These are phyloP conservation scores for Coemansia sp. DNA, from an alignment of 371 early-diverging fungal genomes.

Conservation along the genomic window DNA sequence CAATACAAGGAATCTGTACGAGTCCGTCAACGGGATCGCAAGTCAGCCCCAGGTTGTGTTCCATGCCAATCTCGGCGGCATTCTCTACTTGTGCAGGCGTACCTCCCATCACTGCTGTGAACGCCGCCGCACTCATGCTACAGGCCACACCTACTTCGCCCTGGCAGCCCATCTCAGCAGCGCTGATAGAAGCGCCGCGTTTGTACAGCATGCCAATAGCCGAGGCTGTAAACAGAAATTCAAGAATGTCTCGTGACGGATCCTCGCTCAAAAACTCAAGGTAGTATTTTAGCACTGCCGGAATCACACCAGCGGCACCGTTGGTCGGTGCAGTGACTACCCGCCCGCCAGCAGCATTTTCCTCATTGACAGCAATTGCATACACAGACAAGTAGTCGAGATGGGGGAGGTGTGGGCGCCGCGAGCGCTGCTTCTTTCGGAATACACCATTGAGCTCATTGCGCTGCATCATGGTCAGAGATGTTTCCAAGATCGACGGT, in stretches of 20 bases:
- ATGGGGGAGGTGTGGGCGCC: constrained; percentile 64
- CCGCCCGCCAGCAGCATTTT: constrained; percentile 93
- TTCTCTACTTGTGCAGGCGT: constrained; percentile 87
- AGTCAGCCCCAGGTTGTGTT: constrained; percentile 90
- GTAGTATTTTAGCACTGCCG: constrained; percentile 91
- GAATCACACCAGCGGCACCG: constrained; percentile 92
- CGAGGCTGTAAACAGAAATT: constrained; percentile 86
- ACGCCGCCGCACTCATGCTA: constrained; percentile 93
- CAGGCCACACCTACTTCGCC: constrained; percentile 91
- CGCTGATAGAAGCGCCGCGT: constrained; percentile 89
- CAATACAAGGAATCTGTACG: constrained; percentile 96
- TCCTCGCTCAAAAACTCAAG: constrained; percentile 88
- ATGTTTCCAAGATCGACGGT: constrained; percentile 27
- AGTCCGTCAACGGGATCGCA: constrained; percentile 93
- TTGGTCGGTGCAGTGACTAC: constrained; percentile 94
- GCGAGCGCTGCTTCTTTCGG: constrained; percentile 41
- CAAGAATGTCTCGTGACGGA: constrained; percentile 84
- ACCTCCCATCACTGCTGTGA: constrained; percentile 95
- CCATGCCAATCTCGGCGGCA: constrained; percentile 97
- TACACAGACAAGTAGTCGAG: constrained; percentile 93
- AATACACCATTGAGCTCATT: constrained; percentile 44
- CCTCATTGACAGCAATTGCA: constrained; percentile 96
- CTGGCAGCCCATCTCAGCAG: constrained; percentile 96
- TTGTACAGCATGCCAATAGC: constrained; percentile 97
- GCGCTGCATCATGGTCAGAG: constrained; percentile 38